Evolutionary conservation across 2,329 filamentous ascomycete genomes (phyloP), one percentile per base, ranked within the genome.

Genomic region (Cladophialophora bantiana): DNA sequence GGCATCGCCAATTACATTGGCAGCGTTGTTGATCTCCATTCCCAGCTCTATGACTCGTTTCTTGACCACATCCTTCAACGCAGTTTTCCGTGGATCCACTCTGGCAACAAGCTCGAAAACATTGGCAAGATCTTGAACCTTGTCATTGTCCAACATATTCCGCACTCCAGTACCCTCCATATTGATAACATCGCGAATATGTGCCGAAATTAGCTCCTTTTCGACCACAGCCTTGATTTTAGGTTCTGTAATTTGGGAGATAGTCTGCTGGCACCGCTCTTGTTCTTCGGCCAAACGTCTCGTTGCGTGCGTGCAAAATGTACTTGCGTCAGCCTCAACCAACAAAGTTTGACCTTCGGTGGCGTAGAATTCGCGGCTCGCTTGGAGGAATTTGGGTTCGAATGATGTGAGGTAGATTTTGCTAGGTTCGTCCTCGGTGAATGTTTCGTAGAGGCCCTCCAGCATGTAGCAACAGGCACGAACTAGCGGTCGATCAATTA

Each of bases 91-190:
- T 0, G 82, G 77, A 73, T 98, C 93, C 0, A 97, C 90, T 38
- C 92, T 85, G 9, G 86, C 82, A 63, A 96, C 90, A 2, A 98
- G 85, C 18, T 88, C 84, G 77, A 95, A 98, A 3, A 98, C 83
- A 58, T 93, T 89, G n/a, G 84, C 83, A 9, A 99, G 82, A 73
- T 96, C 93, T 3, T 90, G 87, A 38, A 90, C 74, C 70, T 90
- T 88, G 77, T 97, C 91, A 73, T 97, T 94, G 77, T 97, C 92
- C 58, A 98, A 88, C 94, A 99, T 98, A 75, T 89, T 89, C 70
- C 86, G 88, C 50, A 97, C 85, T 0, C 95, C 95, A 68, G 90
- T 97, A 5, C 87, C 87, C 73, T 97, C 93, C 79, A 97, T 88
- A 57, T 89, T 88, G 67, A 98, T 85, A 62, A 99, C 90, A 15